These are phyloP conservation scores for Cutaneotrichosporon mucoides DNA, from an alignment of 1,284 basidiomycete species.

Conservation along the genomic window DNA sequence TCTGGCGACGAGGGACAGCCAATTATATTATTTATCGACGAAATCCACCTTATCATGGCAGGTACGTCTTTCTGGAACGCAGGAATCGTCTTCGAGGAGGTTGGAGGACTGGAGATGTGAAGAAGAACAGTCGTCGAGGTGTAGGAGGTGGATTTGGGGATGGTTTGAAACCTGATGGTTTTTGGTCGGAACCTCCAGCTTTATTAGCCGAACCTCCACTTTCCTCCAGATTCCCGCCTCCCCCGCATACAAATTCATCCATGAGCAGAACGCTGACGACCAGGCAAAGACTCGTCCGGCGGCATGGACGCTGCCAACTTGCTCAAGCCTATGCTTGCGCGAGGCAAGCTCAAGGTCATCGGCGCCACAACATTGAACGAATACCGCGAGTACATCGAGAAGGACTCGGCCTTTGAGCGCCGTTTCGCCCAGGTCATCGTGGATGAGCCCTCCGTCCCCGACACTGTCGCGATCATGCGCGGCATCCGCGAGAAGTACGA, in stretches of 20 bases:
- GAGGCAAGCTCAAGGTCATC: slow-evolving; percentile 84
- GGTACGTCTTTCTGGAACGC: not conserved
- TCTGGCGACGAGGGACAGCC: slow-evolving; percentile 74
- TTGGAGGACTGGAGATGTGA: no score
- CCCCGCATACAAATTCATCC: no score
- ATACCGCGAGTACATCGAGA: slow-evolving; percentile 94
- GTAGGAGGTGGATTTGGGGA: no score
- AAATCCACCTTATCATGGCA: slow-evolving; percentile 85
- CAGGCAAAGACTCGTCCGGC: slow-evolving; percentile 41
- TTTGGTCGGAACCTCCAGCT: no score
- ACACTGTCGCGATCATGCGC: slow-evolving; percentile 84
- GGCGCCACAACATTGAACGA: slow-evolving; percentile 92
- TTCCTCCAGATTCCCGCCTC: no score
- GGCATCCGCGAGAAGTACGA: slow-evolving; percentile 77
- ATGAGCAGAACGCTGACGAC: not conserved
- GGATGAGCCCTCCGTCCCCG: slow-evolving; percentile 84
- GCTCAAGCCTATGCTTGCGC: slow-evolving; percentile 82
- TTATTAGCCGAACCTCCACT: no score
- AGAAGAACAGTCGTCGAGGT: no score
- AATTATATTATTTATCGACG: slow-evolving; percentile 93
- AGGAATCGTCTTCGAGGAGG: no score
- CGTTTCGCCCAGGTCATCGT: slow-evolving; percentile 92
- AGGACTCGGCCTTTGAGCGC: slow-evolving; percentile 88
- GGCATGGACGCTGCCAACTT: slow-evolving; percentile 65
- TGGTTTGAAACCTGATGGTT: no score